Base-by-base conservation (phyloP, 352 stramenopile genomes). In the Globisporangium viniferum region DNA sequence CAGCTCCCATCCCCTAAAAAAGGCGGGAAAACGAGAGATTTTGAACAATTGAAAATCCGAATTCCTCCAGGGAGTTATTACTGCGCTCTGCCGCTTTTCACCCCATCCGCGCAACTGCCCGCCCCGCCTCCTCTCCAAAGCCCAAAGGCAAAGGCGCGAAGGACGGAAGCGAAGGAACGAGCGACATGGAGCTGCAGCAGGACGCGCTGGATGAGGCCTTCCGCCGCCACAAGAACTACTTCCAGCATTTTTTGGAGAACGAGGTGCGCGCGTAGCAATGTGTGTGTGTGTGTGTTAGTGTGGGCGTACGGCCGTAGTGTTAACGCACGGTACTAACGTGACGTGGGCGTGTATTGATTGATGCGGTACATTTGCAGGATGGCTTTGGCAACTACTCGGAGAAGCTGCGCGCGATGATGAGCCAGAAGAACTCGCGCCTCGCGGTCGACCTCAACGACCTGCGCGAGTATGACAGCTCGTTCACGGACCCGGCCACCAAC, bases 401-500 rank as follows among this genome's bases (percentile, higher is more conserved):
- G 69, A 93, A 93, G 65, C 72, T 96, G 64, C 84, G 82, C 58
- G 83, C 72, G 36, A 93, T 95, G 85, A 92, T 92, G 79, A 84
- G 86, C 64, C 76, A 91, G 60, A 91, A 93, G 58, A 71, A 62
- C 56, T 68, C 76, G 59, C 84, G 93, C 7, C 74, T 98, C 12
- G 70, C 94, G 10, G 79, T 98, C 44, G 87, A 97, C 69, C 79
- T 98, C 9, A 97, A 97, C 69, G 88, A 98, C 67, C 73, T 98
- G 48, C 81, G 91, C 63, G 88, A 95, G 66, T 97, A 97, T 76
- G 91, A 98, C 78, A 86, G 82, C 49, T 80, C 84, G 51, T 93
- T 97, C 73, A 84, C 78, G 46, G 79, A 91, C 71, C 55, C 77
- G 39, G 80, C 81, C 29, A 77, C 81, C 48, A 75, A 68, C 68